Percentiles rank a stretch among this genome's conserved stretches.
Conservation (phyloP, 257 asterid species). For the Solanum arcanum region DNA sequence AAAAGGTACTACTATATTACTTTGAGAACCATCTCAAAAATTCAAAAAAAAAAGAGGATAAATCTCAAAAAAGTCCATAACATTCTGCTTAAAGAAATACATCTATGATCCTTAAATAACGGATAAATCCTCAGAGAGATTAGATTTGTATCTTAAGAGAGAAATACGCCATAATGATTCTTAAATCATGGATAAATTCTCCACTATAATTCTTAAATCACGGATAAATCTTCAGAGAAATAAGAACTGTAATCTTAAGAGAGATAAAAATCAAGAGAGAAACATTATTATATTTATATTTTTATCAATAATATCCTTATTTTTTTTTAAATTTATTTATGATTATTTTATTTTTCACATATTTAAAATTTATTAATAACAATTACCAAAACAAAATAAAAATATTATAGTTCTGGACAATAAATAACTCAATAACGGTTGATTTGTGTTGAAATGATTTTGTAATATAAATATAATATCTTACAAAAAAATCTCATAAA, state of each 20-base stretch:
- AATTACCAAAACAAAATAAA: too few species aligned
- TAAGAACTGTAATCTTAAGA: neutral
- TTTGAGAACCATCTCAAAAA: neutral
- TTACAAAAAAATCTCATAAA: neutral
- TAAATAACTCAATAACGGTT: neutral
- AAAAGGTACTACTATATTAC: neutral
- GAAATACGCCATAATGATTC: neutral
- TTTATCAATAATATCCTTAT: too few species aligned
- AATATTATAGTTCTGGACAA: neutral
- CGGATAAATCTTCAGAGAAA: too few species aligned
- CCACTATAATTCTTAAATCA: too few species aligned
- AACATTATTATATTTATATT: too few species aligned
- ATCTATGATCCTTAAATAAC: too few species aligned
- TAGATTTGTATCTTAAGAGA: too few species aligned
- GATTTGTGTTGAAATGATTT: neutral
- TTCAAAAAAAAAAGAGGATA: rapidly evolving
- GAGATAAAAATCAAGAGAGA: neutral
- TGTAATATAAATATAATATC: neutral
- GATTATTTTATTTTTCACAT: too few species aligned
- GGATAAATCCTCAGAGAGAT: too few species aligned
- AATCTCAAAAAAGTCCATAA: neutral
- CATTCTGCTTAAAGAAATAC: neutral
- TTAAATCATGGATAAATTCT: too few species aligned
- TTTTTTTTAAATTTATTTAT: too few species aligned
- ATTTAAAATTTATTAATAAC: too few species aligned